Evolutionary conservation across 1,139 yeast genomes (phyloP).

Genomic region (Blastobotrys aristatus): DNA sequence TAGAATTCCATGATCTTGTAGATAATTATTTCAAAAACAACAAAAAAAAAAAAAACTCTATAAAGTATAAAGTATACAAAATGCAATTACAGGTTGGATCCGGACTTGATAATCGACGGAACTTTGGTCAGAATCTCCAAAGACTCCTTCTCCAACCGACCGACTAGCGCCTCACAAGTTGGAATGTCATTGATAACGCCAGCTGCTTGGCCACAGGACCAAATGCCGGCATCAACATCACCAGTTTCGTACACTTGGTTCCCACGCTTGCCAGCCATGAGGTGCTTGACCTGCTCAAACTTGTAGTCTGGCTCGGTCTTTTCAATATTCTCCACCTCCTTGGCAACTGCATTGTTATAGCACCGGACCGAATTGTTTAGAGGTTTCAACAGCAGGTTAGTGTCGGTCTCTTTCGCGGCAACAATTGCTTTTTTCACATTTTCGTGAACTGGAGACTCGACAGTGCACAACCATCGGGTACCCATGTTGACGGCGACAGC

Average conservation of each 20-base stretch:
- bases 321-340: slow-evolving; percentile 30
- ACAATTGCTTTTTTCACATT: slow-evolving; percentile 34
- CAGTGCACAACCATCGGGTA: slow-evolving; percentile 34
- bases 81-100: slow-evolving; percentile 6
- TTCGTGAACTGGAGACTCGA: slow-evolving; percentile 34
- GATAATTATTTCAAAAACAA: no score
- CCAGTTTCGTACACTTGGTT: slow-evolving; percentile 31
- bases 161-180: slow-evolving; percentile 29
- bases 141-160: slow-evolving; percentile 27
- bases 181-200: slow-evolving; percentile 33
- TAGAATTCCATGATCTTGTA: no score
- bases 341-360: slow-evolving; percentile 31
- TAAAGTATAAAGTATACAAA: no score
- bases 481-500: slow-evolving; percentile 37
- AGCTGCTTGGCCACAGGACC: slow-evolving; percentile 34
- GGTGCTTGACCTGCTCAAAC: slow-evolving; percentile 28
- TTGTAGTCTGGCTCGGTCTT: slow-evolving; percentile 22
- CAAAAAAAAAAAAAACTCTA: no score
- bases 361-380: slow-evolving; percentile 34
- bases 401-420: slow-evolving; percentile 32
- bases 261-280: slow-evolving; percentile 34
- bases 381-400: slow-evolving; percentile 30
- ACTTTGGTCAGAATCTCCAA: slow-evolving; percentile 15
- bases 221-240: slow-evolving; percentile 33
- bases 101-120: slow-evolving; percentile 4